These are phyloP conservation scores for Fusarium devonianum DNA, from an alignment of 2,329 filamentous ascomycete species.

Conservation along the genomic window DNA sequence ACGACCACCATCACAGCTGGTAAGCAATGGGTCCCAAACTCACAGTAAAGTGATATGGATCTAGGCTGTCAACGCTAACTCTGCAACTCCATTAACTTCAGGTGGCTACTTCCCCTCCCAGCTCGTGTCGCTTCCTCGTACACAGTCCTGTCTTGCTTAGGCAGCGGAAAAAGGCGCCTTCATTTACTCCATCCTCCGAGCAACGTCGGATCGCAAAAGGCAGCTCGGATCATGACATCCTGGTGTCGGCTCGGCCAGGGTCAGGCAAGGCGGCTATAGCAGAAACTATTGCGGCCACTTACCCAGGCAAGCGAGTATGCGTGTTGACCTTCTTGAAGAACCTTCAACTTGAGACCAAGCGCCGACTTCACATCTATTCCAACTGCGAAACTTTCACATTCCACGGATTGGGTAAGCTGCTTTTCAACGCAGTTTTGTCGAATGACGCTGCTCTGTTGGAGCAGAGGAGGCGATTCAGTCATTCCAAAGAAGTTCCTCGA, in stretches of 20 bases:
- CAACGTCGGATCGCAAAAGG: slow-evolving; percentile 37
- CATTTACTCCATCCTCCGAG: slow-evolving; percentile 35
- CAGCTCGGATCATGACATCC: slow-evolving; percentile 38
- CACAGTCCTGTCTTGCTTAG: background rate
- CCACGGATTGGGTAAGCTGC: slow-evolving; percentile 35
- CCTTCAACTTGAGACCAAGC: slow-evolving; percentile 38
- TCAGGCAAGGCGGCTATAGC: slow-evolving; percentile 46
- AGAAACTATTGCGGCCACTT: slow-evolving; percentile 39
- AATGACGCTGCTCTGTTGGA: slow-evolving; percentile 30
- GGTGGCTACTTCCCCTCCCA: background rate
- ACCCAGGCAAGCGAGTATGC: slow-evolving; percentile 29
- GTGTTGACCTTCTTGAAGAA: slow-evolving; percentile 42
- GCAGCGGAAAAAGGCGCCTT: background rate
- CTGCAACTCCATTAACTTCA: slow-evolving; percentile 1
- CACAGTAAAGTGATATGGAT: background rate
- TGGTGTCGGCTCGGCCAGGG: slow-evolving; percentile 45
- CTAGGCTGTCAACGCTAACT: background rate
- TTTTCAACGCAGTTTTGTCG: slow-evolving; percentile 25
- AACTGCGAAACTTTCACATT: slow-evolving; percentile 39
- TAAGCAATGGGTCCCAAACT: background rate
- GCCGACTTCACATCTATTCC: slow-evolving; percentile 29
- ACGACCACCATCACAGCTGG: background rate
- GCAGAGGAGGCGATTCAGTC: slow-evolving; percentile 8
- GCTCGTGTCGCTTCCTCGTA: background rate
- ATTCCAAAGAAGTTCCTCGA: slow-evolving; percentile 17